Evolutionary conservation across 176 grass and related monocot species (phyloP).

Genomic region (Chloris gayana): DNA sequence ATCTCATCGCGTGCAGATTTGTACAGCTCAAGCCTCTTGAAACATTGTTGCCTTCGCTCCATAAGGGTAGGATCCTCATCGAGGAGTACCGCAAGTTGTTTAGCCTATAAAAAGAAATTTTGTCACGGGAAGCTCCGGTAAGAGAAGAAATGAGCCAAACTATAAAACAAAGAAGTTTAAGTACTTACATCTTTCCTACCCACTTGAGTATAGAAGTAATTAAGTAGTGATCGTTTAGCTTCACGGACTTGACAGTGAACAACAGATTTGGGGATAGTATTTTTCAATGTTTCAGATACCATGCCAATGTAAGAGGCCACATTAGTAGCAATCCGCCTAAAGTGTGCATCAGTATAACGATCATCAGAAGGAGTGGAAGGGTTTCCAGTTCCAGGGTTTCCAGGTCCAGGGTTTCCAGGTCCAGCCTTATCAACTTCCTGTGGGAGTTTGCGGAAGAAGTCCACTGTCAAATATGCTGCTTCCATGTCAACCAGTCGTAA

Average conservation of each 20-base stretch:
- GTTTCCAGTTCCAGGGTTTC: constrained; percentile 19
- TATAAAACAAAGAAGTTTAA: not conserved
- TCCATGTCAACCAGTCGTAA: constrained; percentile 90
- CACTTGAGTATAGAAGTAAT: constrained; percentile 84
- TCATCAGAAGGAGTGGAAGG: constrained; percentile 53
- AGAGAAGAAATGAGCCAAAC: not conserved
- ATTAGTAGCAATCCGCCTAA: constrained; percentile 91
- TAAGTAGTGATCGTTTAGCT: constrained; percentile 83
- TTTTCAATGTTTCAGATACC: constrained; percentile 87
- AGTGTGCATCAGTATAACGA: constrained; percentile 79
- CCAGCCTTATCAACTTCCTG: constrained; percentile 87
- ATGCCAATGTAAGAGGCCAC: constrained; percentile 88
- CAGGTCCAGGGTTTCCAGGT: constrained; percentile 36
- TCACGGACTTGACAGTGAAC: constrained; percentile 93
- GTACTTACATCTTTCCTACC: constrained; percentile 77
- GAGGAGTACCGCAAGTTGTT: constrained; percentile 69
- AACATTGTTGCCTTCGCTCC: constrained; percentile 80
- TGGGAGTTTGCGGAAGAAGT: constrained; percentile 93
- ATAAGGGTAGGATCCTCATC: constrained; percentile 92
- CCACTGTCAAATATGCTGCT: constrained; percentile 77
- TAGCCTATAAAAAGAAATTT: constrained; percentile 57
- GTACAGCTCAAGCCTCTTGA: constrained; percentile 85
- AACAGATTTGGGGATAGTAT: constrained; percentile 89
- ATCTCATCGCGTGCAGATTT: constrained; percentile 94
- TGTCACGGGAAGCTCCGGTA: not conserved